phyloP scores from a whole-genome alignment of 1,139 yeast genomes.

The Taphrina pruni region DNA sequence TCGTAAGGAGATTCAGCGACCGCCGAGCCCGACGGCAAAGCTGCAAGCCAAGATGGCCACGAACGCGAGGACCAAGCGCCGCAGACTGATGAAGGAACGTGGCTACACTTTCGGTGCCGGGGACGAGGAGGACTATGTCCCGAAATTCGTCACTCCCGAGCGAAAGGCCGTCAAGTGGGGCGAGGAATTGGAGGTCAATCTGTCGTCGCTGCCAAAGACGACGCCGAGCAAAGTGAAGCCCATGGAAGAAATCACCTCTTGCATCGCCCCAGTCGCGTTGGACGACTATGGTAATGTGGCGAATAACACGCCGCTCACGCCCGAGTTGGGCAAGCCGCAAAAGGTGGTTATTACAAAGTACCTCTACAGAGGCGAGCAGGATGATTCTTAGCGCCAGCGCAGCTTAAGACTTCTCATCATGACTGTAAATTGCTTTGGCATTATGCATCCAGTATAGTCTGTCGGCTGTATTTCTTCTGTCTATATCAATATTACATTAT shows the following conservation, averaged over 20 bases:
- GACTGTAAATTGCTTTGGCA: too few species aligned
- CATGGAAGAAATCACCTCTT: slow-evolving; percentile 24
- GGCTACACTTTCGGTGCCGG: slow-evolving; percentile 42
- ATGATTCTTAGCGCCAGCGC: slow-evolving; percentile 27
- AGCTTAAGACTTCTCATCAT: too few species aligned
- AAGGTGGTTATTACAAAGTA: slow-evolving; percentile 41
- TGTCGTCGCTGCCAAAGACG: slow-evolving; percentile 30
- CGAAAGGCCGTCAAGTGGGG: slow-evolving; percentile 40
- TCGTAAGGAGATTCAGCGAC: slow-evolving; percentile 38
- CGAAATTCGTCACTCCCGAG: slow-evolving; percentile 32
- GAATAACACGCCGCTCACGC: slow-evolving; percentile 40
- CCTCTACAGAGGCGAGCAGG: slow-evolving; percentile 42
- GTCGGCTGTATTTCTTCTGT: not conserved
- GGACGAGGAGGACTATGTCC: slow-evolving; percentile 41
- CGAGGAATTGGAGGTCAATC: slow-evolving; percentile 38
- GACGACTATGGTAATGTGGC: slow-evolving; percentile 42
- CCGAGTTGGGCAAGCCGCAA: slow-evolving; percentile 38
- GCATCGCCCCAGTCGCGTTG: slow-evolving; percentile 33
- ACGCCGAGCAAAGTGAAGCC: slow-evolving; percentile 18
- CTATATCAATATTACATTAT: not conserved
- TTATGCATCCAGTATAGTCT: not conserved
- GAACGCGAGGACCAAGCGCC: slow-evolving; percentile 35
- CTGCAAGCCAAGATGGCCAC: slow-evolving; percentile 40
- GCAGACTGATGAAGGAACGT: slow-evolving; percentile 37
- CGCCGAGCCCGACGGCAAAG: slow-evolving; percentile 42